Percentiles rank a stretch among this genome's conserved stretches.
Evolutionary conservation across 192 early-diverging fungal genomes (phyloP).

Genomic region (Podila epicladia): DNA sequence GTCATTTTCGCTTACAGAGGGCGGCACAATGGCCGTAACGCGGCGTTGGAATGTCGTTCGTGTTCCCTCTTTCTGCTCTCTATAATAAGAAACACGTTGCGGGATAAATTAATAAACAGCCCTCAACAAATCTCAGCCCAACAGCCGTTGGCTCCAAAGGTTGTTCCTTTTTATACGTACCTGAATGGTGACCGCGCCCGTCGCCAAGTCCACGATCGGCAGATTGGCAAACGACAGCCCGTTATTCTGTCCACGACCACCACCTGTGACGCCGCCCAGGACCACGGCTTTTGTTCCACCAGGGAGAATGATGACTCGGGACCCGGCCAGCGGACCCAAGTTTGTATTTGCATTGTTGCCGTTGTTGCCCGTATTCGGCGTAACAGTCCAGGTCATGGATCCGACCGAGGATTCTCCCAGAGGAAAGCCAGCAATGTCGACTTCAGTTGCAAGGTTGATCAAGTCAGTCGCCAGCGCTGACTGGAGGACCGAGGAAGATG

Average conservation of each 20-base stretch:
- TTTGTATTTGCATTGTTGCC: slow-evolving; percentile 21
- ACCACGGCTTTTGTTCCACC: slow-evolving; percentile 20
- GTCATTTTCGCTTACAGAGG: slow-evolving; percentile 18
- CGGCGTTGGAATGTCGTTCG: slow-evolving; percentile 4
- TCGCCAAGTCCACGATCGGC: slow-evolving; percentile 21
- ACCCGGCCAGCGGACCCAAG: slow-evolving; percentile 20
- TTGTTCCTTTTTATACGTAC: slow-evolving; percentile 4
- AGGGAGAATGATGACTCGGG: slow-evolving; percentile 12
- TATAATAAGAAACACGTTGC: neutral
- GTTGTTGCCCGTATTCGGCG: slow-evolving; percentile 9
- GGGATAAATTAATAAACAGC: neutral
- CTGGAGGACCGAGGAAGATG: neutral
- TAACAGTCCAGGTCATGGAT: slow-evolving; percentile 14
- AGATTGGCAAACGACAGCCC: slow-evolving; percentile 19
- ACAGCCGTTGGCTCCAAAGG: neutral
- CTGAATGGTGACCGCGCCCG: slow-evolving; percentile 30
- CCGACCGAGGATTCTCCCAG: neutral
- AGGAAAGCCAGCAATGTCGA: neutral
- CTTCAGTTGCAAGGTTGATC: neutral
- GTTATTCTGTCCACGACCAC: neutral
- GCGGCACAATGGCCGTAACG: slow-evolving; percentile 42
- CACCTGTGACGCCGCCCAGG: slow-evolving; percentile 21
- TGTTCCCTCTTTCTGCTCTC: slow-evolving; percentile 8
- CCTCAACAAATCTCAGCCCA: neutral
- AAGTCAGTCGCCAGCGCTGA: slow-evolving; percentile 17